Conservation (phyloP, 2,329 filamentous ascomycete species). For the Diaporthe velutina region DNA sequence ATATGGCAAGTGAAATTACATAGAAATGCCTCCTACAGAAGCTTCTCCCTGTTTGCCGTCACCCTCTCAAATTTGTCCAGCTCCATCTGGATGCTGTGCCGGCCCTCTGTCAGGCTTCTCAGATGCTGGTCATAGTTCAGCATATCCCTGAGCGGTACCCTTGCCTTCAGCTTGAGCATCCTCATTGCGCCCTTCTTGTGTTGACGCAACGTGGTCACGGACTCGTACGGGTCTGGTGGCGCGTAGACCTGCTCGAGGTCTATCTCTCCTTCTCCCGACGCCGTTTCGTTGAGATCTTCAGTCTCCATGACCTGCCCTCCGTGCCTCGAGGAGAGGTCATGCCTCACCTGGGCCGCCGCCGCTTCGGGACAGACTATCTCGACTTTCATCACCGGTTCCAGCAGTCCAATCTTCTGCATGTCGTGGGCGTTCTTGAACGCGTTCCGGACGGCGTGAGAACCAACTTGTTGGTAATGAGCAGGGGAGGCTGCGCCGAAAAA, state of each 20-base stretch:
- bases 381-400: constrained; percentile 95
- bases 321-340: constrained; percentile 81
- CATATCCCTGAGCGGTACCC: constrained; percentile 96
- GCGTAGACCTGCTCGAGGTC: constrained; percentile 85
- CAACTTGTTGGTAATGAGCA: constrained; percentile 75
- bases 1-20: not conserved
- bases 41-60: constrained; percentile 67
- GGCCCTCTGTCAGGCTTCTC: constrained; percentile 87
- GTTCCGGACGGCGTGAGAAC: constrained; percentile 73
- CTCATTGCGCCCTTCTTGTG: constrained; percentile 61
- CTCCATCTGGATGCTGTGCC: constrained; percentile 72
- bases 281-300: constrained; percentile 61
- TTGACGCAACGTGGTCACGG: constrained; percentile 67
- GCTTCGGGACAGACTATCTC: constrained; percentile 88
- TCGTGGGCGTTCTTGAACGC: constrained; percentile 75
- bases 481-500: constrained; percentile 76
- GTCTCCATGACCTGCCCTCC: constrained; percentile 84
- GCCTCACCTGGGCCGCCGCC: constrained; percentile 83
- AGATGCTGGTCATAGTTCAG: constrained; percentile 93
- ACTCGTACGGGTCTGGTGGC: constrained; percentile 85
- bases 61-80: constrained; percentile 70
- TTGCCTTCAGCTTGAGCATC: constrained; percentile 79
- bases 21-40: constrained; percentile 46
- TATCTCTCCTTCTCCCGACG: constrained; percentile 58
- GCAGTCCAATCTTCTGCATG: constrained; percentile 71